Conservation (phyloP, 352 stramenopile genomes). For the Globisporangium rhizosaccharum region DNA sequence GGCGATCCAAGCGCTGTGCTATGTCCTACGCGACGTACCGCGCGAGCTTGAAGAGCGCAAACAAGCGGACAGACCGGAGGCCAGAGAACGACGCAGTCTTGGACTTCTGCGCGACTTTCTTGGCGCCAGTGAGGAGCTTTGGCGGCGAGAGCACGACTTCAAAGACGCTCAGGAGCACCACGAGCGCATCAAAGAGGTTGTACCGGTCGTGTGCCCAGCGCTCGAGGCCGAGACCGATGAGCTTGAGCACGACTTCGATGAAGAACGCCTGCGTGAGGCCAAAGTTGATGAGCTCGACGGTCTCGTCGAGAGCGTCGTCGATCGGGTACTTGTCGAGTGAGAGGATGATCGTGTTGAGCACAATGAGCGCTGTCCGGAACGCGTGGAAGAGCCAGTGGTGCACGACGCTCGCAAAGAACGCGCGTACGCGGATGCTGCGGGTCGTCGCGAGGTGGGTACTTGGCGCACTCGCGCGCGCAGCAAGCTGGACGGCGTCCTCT, state of each 20-base stretch:
- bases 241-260: conserved; percentile 59
- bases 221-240: conserved; percentile 54
- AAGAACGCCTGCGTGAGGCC: conserved; percentile 43
- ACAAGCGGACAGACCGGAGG: conserved; percentile 82
- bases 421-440: conserved; percentile 10
- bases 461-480: background rate
- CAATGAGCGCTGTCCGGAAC: conserved; percentile 53
- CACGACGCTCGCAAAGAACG: conserved; percentile 24
- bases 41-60: conserved; percentile 90
- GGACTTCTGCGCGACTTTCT: conserved; percentile 6
- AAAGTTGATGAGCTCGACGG: conserved; percentile 65
- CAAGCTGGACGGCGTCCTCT: conserved; percentile 13
- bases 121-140: conserved; percentile 18
- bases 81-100: conserved; percentile 54
- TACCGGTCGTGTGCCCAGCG: conserved; percentile 56
- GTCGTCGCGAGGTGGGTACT: conserved; percentile 1
- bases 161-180: conserved; percentile 36
- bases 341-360: conserved; percentile 83
- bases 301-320: conserved; percentile 24
- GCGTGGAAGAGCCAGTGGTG: conserved; percentile 53
- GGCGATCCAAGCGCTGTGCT: background rate
- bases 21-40: conserved; percentile 15
- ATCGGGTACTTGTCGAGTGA: conserved; percentile 78
- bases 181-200: conserved; percentile 77
- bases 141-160: conserved; percentile 44